Evolutionary conservation across 345 rosid species (phyloP).

Genomic region (Rhodamnia rubescens): DNA sequence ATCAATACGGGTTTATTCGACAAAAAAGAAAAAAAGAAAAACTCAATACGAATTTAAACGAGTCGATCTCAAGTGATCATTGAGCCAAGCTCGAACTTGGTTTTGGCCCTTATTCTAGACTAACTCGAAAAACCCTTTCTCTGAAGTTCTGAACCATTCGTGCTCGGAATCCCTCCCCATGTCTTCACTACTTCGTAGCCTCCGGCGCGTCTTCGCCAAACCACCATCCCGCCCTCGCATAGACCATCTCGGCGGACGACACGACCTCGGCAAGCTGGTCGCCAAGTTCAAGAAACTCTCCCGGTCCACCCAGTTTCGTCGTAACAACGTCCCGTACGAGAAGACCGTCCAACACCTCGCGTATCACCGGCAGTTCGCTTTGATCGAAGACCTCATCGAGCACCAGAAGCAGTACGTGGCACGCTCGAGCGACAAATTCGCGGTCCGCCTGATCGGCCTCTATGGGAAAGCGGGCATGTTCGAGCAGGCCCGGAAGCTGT

Average conservation of each 20-base stretch:
- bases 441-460: slow-evolving; percentile 4
- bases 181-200: neutral
- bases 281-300: neutral
- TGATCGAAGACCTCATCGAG: slow-evolving; percentile 14
- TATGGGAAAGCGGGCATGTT: slow-evolving; percentile 21
- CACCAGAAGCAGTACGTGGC: slow-evolving; percentile 18
- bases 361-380: neutral
- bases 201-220: neutral
- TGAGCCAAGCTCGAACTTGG: neutral
- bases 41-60: neutral
- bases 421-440: slow-evolving; percentile 8
- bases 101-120: neutral
- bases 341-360: slow-evolving; percentile 11
- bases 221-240: neutral
- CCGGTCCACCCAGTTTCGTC: neutral
- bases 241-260: neutral
- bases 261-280: neutral
- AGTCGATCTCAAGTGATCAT: neutral
- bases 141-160: neutral
- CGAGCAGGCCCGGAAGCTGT: slow-evolving; percentile 20
- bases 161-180: neutral
- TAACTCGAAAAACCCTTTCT: neutral
- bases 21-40: too few species aligned
- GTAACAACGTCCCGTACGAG: neutral
- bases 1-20: neutral